Percentiles rank a stretch among this genome's conserved stretches.
Conservation (phyloP, 371 early-diverging fungal species). For the Chytridium lagenaria region DNA sequence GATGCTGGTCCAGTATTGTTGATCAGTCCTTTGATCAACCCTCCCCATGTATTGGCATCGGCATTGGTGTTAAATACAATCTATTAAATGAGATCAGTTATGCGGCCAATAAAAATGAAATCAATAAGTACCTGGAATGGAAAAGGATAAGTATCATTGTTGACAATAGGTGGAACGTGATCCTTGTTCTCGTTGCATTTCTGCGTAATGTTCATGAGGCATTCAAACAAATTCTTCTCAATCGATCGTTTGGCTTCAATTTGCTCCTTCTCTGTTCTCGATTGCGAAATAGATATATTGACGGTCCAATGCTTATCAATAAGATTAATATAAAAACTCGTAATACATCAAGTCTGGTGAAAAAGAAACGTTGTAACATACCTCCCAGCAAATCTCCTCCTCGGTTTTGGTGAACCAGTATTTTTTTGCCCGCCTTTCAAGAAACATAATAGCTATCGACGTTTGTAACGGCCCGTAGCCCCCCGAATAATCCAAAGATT, state of each 20-base stretch:
- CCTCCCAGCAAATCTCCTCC: constrained; percentile 88
- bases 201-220: constrained; percentile 71
- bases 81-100: neutral
- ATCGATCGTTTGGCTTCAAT: constrained; percentile 52
- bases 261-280: constrained; percentile 66
- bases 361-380: constrained; percentile 15
- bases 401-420: constrained; percentile 84
- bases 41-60: constrained; percentile 10
- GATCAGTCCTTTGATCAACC: constrained; percentile 9
- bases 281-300: constrained; percentile 63
- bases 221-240: constrained; percentile 54
- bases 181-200: constrained; percentile 83
- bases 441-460: constrained; percentile 75
- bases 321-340: neutral
- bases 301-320: constrained; percentile 71
- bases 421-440: constrained; percentile 78
- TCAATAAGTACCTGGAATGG: constrained; percentile 56
- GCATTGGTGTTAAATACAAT: constrained; percentile 1
- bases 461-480: constrained; percentile 41
- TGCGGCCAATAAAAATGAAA: neutral
- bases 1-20: constrained; percentile 6
- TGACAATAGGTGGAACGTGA: constrained; percentile 88
- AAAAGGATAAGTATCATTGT: constrained; percentile 86
- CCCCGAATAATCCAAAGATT: constrained; percentile 42
- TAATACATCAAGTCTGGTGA: neutral